Evolutionary conservation across 2,329 filamentous ascomycete species (phyloP).

Genomic region (Scorias spongiosa): DNA sequence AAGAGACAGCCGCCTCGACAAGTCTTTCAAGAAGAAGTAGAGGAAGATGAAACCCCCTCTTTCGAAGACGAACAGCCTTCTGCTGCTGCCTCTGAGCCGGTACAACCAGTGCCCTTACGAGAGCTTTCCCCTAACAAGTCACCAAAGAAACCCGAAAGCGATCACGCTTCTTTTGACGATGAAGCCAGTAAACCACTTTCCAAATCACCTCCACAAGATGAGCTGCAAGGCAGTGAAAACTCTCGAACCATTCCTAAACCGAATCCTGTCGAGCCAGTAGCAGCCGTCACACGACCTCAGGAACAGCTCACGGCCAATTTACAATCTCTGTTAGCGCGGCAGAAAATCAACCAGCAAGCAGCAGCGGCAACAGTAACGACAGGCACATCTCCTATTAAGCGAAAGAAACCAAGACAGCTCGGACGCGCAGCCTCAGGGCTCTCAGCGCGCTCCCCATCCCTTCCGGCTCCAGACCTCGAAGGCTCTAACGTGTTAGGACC

Average conservation of each 20-base stretch:
- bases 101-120: conserved; percentile 9
- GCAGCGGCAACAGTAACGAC: not conserved
- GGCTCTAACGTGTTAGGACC: conserved; percentile 1
- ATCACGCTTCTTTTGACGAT: conserved; percentile 1
- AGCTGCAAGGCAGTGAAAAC: not conserved
- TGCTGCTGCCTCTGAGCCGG: not conserved
- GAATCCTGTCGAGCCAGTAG: conserved; percentile 1
- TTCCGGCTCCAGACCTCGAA: conserved; percentile 3
- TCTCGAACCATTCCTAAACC: not conserved
- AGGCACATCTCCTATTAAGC: conserved; percentile 3
- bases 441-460: conserved; percentile 9
- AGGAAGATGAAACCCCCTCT: conserved; percentile 12
- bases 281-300: conserved; percentile 3
- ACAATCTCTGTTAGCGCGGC: conserved; percentile 9
- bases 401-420: conserved; percentile 14
- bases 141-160: conserved; percentile 5
- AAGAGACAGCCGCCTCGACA: conserved; percentile 4
- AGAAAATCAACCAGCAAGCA: conserved; percentile 3
- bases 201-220: not conserved
- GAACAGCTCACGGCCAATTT: conserved; percentile 11
- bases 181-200: not conserved
- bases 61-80: not conserved
- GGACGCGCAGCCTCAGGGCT: conserved; percentile 16
- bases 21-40: conserved; percentile 17
- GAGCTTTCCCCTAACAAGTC: conserved; percentile 16